Evolutionary conservation across 352 stramenopile species (phyloP).

Genomic region (Phytophthora sojae): DNA sequence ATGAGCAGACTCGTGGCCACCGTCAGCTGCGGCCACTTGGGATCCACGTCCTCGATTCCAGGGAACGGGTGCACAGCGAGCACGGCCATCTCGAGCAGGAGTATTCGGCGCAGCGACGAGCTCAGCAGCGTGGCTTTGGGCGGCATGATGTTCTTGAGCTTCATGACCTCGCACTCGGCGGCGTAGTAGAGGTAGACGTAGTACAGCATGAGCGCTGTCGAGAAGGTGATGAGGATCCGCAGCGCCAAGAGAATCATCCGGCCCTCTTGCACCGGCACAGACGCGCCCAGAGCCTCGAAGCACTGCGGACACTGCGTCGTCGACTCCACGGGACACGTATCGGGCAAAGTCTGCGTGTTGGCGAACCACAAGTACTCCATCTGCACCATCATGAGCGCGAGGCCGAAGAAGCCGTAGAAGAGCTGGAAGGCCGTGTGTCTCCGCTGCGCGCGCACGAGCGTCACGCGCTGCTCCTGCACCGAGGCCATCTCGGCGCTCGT

Average conservation of each 20-base stretch:
- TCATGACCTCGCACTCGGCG: conserved; percentile 77
- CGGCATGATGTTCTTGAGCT: conserved; percentile 84
- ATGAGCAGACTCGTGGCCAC: conserved; percentile 70
- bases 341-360: conserved; percentile 55
- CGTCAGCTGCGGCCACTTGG: conserved; percentile 64
- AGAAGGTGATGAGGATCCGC: conserved; percentile 73
- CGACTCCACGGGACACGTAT: conserved; percentile 45
- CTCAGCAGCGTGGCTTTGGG: conserved; percentile 68
- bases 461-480: conserved; percentile 61
- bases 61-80: conserved; percentile 76
- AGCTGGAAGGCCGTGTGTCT: conserved; percentile 69
- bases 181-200: conserved; percentile 76
- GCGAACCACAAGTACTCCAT: conserved; percentile 77
- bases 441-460: conserved; percentile 53
- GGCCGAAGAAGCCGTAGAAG: conserved; percentile 71
- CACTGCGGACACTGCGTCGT: conserved; percentile 50
- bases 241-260: conserved; percentile 74
- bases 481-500: conserved; percentile 49
- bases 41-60: conserved; percentile 69
- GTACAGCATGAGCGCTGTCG: conserved; percentile 70
- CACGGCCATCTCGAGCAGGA: conserved; percentile 62
- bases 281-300: conserved; percentile 29
- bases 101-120: conserved; percentile 54
- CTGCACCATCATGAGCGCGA: conserved; percentile 81
- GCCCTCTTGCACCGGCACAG: conserved; percentile 54